Conservation (phyloP, 148 eudicot species). For the Fallopia convolvulus region DNA sequence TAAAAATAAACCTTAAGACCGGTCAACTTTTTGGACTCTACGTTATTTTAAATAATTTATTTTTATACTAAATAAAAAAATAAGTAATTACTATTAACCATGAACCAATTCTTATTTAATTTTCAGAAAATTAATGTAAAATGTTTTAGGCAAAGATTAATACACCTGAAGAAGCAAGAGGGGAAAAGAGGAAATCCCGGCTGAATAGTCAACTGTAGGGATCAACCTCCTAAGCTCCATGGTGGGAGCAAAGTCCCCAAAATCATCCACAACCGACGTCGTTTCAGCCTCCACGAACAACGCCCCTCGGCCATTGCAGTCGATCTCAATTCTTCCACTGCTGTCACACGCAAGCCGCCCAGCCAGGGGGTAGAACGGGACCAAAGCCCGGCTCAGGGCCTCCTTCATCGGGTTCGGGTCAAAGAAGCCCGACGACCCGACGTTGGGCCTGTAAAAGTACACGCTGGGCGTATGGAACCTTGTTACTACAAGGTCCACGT, state of each 20-base stretch:
- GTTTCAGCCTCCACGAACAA: conserved; percentile 21
- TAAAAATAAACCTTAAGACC: too few relatives aligned
- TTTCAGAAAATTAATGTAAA: too few relatives aligned
- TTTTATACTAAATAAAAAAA: too few relatives aligned
- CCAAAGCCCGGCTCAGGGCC: background rate
- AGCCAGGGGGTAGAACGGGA: conserved; percentile 2
- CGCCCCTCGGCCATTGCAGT: conserved; percentile 15
- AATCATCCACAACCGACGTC: background rate
- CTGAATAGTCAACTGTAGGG: conserved; percentile 15
- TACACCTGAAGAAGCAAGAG: conserved; percentile 4
- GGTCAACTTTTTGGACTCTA: too few relatives aligned
- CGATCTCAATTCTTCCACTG: background rate
- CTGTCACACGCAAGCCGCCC: background rate
- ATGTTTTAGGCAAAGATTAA: too few relatives aligned
- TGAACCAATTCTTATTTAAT: too few relatives aligned
- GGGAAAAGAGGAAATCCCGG: conserved; percentile 17
- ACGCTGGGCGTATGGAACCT: background rate
- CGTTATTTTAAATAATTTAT: too few relatives aligned
- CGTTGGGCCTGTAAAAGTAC: background rate
- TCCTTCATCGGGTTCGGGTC: background rate
- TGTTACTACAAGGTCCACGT: background rate
- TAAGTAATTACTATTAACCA: too few relatives aligned
- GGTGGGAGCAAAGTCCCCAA: conserved; percentile 13
- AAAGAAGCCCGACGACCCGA: conserved; percentile 1
- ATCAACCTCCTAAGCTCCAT: conserved; percentile 6